phyloP scores from a whole-genome alignment of 1,284 basidiomycete genomes.

The Paramarasmius palmivorus region DNA sequence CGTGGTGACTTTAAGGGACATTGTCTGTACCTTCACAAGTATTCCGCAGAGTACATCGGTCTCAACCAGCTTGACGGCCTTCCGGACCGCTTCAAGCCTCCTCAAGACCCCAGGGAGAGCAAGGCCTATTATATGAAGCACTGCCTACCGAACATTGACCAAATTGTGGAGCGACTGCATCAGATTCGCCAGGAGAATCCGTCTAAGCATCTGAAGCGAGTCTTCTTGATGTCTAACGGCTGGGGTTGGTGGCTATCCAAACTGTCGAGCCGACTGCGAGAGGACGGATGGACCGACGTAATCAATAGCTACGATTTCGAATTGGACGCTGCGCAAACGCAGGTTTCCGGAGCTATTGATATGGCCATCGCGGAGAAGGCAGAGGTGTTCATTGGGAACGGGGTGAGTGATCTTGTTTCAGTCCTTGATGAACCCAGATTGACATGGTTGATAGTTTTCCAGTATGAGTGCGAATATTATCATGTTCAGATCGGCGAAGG shows the following conservation, averaged over 20 bases:
- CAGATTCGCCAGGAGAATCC: constrained; percentile 32
- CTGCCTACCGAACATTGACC: constrained; percentile 55
- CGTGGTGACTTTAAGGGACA: constrained; percentile 67
- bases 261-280: constrained; percentile 43
- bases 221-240: constrained; percentile 64
- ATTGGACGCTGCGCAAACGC: constrained; percentile 46
- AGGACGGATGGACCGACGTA: constrained; percentile 54
- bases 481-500: constrained; percentile 9
- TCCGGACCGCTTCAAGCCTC: constrained; percentile 48
- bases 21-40: constrained; percentile 55
- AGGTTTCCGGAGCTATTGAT: constrained; percentile 64
- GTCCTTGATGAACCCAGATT: neutral
- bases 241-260: constrained; percentile 49
- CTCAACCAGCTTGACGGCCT: constrained; percentile 56
- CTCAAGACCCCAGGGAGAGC: constrained; percentile 15
- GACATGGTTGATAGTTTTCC: constrained; percentile 5
- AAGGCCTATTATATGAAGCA: constrained; percentile 47
- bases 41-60: constrained; percentile 53
- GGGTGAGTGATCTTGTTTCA: constrained; percentile 8
- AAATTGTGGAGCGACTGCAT: constrained; percentile 49
- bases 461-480: constrained; percentile 8
- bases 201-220: constrained; percentile 28
- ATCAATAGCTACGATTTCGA: constrained; percentile 41
- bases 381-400: constrained; percentile 64
- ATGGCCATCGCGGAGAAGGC: constrained; percentile 70